Percentiles rank a stretch among this genome's conserved stretches.
Evolutionary conservation across 495 filamentous ascomycete genomes (phyloP).

Genomic region (Penicillium soppii): DNA sequence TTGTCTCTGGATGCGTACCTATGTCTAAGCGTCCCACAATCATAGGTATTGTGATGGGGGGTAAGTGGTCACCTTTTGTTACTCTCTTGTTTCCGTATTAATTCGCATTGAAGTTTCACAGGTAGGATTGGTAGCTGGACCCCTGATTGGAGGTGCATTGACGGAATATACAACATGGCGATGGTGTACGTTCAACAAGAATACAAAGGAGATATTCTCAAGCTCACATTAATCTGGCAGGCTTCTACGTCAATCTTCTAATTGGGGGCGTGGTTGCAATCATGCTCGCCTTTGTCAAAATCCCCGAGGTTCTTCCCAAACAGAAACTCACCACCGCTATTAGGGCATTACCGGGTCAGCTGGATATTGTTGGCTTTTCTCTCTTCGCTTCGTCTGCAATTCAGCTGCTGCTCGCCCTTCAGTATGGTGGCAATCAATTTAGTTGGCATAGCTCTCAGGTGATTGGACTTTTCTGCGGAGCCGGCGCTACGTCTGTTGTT

Average conservation of each 20-base stretch:
- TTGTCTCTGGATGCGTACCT: conserved; percentile 47
- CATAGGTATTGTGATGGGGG: conserved; percentile 35
- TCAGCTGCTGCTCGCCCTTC: conserved; percentile 51
- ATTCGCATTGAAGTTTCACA: conserved; percentile 23
- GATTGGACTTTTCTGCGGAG: conserved; percentile 53
- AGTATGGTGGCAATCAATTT: conserved; percentile 41
- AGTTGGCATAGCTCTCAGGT: conserved; percentile 47
- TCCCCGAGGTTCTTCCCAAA: no score
- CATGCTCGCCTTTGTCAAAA: conserved; percentile 43
- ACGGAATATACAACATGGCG: conserved; percentile 54
- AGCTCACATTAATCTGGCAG: no score
- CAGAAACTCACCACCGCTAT: no score
- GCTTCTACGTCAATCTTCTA: conserved; percentile 67
- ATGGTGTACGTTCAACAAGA: conserved; percentile 46
- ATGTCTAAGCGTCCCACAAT: conserved; percentile 42
- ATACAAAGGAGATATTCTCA: no score
- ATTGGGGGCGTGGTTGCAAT: conserved; percentile 53
- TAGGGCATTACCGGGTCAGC: no score
- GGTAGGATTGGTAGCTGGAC: conserved; percentile 45
- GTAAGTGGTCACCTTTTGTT: conserved; percentile 21
- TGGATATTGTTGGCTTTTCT: conserved; percentile 47
- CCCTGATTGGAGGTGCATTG: conserved; percentile 58
- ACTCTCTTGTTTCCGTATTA: neutral
- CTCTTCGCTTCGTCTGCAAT: conserved; percentile 45
- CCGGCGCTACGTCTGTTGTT: conserved; percentile 37